phyloP scores from a whole-genome alignment of 768 basidiomycete species.

The Paxillus rubicundulus region DNA sequence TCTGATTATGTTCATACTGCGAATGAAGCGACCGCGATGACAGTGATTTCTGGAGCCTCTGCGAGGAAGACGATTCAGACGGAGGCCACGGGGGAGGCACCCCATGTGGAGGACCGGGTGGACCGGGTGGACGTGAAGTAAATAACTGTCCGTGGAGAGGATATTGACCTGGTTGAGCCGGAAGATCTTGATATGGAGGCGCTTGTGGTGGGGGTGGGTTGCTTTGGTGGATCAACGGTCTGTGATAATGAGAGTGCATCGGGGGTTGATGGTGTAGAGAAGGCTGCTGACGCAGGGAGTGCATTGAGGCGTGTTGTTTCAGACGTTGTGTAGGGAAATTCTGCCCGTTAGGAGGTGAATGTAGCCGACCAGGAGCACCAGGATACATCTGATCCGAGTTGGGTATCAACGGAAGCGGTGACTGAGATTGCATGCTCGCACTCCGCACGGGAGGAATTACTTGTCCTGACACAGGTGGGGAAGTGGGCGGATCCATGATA shows the following conservation, averaged over 20 bases:
- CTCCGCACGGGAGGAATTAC: slow-evolving; percentile 39
- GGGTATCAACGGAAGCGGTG: slow-evolving; percentile 21
- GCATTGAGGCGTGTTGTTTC: slow-evolving; percentile 24
- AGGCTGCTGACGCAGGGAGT: slow-evolving; percentile 30
- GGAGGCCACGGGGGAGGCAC: slow-evolving; percentile 41
- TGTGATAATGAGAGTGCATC: slow-evolving; percentile 11
- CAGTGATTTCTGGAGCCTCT: slow-evolving; percentile 46
- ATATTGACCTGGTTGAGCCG: slow-evolving; percentile 16
- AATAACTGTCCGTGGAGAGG: slow-evolving; percentile 10
- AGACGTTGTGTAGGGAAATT: slow-evolving; percentile 8
- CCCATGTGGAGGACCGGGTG: slow-evolving; percentile 9
- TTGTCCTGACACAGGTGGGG: slow-evolving; percentile 38
- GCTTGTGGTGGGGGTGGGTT: slow-evolving; percentile 4
- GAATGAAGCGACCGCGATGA: slow-evolving; percentile 61
- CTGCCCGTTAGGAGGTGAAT: slow-evolving; percentile 16
- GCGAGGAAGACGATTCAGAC: slow-evolving; percentile 41
- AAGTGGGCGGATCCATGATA: slow-evolving; percentile 20
- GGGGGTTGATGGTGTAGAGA: slow-evolving; percentile 17
- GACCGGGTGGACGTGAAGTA: slow-evolving; percentile 5
- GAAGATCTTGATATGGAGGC: slow-evolving; percentile 17
- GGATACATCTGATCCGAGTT: slow-evolving; percentile 21
- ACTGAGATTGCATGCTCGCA: slow-evolving; percentile 30
- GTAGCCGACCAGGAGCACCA: slow-evolving; percentile 13
- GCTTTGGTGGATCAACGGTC: slow-evolving; percentile 13
- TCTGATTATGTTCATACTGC: slow-evolving; percentile 44